phyloP scores from a whole-genome alignment of 257 asterid species.

The Jacaranda mimosifolia region DNA sequence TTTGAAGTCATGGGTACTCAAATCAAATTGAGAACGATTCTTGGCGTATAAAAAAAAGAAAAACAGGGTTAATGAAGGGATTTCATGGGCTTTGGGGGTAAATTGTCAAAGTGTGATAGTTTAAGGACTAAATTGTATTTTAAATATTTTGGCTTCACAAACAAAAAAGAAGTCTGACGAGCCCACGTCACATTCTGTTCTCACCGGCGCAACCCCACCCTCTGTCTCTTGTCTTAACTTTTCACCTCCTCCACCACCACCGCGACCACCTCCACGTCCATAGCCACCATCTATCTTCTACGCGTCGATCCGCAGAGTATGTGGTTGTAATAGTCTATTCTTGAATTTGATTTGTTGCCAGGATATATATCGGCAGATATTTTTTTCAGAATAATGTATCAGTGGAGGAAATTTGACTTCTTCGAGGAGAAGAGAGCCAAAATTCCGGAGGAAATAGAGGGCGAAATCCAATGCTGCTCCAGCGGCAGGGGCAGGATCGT shows the following conservation, averaged over 20 bases:
- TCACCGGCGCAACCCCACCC: slow-evolving; percentile 28
- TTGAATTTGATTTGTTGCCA: slow-evolving; percentile 21
- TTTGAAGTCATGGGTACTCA: no score
- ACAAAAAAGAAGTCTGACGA: background rate
- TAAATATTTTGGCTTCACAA: background rate
- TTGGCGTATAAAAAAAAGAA: no score
- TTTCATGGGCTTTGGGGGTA: background rate
- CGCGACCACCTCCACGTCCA: background rate
- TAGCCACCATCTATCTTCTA: slow-evolving; percentile 2
- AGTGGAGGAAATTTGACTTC: slow-evolving; percentile 96
- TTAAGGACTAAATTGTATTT: slow-evolving; percentile 1
- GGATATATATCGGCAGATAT: slow-evolving; percentile 10
- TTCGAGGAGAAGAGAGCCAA: slow-evolving; percentile 83
- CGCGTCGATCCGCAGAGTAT: slow-evolving; percentile 32
- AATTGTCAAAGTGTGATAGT: background rate
- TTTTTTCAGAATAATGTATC: slow-evolving; percentile 63
- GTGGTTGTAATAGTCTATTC: background rate
- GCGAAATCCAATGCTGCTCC: slow-evolving; percentile 75
- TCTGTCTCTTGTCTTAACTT: background rate
- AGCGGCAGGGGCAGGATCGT: slow-evolving; percentile 89
- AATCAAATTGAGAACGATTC: no score
- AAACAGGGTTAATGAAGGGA: no score
- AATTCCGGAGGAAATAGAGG: slow-evolving; percentile 67
- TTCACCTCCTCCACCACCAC: background rate
- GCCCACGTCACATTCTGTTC: slow-evolving; percentile 26